Evolutionary conservation across 345 rosid genomes (phyloP), one percentile per base, ranked within the genome.

Genomic region (Melaleuca alternifolia): DNA sequence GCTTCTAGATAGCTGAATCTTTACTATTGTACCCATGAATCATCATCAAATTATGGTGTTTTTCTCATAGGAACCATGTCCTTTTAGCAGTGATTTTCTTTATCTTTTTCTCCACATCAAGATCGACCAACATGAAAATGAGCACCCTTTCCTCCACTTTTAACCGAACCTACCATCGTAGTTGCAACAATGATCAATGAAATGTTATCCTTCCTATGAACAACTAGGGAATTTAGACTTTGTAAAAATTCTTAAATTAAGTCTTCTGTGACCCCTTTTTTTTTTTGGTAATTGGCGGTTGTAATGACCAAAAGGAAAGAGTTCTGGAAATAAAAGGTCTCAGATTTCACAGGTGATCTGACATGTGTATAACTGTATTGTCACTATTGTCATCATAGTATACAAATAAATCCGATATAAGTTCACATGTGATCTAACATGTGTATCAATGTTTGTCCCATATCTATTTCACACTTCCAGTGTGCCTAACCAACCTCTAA

Each of bases 1-100:
- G n/a, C n/a, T n/a, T n/a, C n/a, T n/a, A n/a, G n/a, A n/a, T 59
- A 59, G 24, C 24, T 1, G 0, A 1, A 3, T 1, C 41, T 71
- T 33, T 71, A 7, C 79, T 33, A 8, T 6, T 2, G 18, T 71
- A 18, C 0, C 26, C 2, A 12, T 18, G 18, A 13, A 33, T 37
- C 37, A 2, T 37, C 46, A 71, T 3, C 48, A 7, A 20, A 10
- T 18, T 16, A 33, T 71, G 0, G 26, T 59, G 16, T 71, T 28
- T 16, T 7, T 33, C 41, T 71, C 4, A 18, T 18, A 41, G 11
- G 26, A 71, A 37, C 48, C 11, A 37, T 0, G 6, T 71, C 13
- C 1, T 71, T 33, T 37, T 71, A 18, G 81, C 2, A 6, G 10
- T 71, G 18, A 71, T 7, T 18, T 71, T 37, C 77, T 16, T 37